Evolutionary conservation across 768 basidiomycete species (phyloP).

Genomic region (Boletales sp.): DNA sequence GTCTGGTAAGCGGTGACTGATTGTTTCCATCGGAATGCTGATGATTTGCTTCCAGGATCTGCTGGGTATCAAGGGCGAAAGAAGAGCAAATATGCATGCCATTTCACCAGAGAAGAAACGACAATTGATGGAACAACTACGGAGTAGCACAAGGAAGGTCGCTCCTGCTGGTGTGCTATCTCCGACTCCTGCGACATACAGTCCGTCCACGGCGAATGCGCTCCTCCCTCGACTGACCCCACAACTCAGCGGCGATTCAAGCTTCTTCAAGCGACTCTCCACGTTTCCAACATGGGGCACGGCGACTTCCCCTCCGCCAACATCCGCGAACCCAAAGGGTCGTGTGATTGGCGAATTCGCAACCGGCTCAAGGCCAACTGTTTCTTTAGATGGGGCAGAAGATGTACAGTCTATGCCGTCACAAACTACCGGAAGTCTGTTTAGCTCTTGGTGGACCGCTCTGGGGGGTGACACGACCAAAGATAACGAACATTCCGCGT

Average conservation of each 20-base stretch:
- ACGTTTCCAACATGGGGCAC: constrained; percentile 56
- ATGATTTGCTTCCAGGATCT: constrained; percentile 49
- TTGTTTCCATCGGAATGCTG: constrained; percentile 1
- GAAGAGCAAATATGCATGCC: constrained; percentile 58
- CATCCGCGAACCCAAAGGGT: constrained; percentile 22
- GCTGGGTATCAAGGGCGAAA: constrained; percentile 68
- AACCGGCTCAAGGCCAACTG: constrained; percentile 18
- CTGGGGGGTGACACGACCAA: constrained; percentile 48
- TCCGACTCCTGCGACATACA: constrained; percentile 48
- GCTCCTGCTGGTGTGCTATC: constrained; percentile 26
- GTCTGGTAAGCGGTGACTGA: constrained; percentile 52
- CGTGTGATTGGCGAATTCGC: constrained; percentile 40
- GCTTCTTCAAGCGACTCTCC: constrained; percentile 66
- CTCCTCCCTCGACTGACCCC: constrained; percentile 68
- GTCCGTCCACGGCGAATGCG: constrained; percentile 52
- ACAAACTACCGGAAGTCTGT: constrained; percentile 73
- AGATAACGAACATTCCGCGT: constrained; percentile 39
- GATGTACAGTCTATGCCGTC: constrained; percentile 43
- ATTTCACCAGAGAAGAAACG: constrained; percentile 62
- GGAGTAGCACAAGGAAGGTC: constrained; percentile 31
- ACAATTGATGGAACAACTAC: constrained; percentile 60
- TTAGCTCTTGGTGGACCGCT: constrained; percentile 74
- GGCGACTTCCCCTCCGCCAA: constrained; percentile 32
- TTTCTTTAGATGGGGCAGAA: constrained; percentile 30
- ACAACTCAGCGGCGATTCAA: constrained; percentile 70